phyloP scores from a whole-genome alignment of 371 early-diverging fungal species.

The Mortierella sp. region DNA sequence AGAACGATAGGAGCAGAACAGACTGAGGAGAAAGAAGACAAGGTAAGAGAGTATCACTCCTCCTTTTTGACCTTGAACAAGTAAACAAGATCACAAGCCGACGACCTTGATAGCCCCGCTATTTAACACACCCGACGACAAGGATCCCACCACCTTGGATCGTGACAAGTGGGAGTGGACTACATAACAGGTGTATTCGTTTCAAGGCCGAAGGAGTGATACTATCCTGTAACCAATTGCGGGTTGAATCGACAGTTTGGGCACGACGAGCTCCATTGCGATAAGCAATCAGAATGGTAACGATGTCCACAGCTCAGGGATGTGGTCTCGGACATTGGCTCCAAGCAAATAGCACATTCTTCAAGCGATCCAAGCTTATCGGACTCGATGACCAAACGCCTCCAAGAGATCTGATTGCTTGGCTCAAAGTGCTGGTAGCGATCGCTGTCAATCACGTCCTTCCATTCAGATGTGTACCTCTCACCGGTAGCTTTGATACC shows the following conservation, averaged over 20 bases:
- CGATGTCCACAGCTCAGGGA: slow-evolving; percentile 8
- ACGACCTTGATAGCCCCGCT: too few species aligned
- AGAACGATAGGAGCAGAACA: too few species aligned
- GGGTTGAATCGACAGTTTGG: slow-evolving; percentile 17
- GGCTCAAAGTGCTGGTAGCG: slow-evolving; percentile 17
- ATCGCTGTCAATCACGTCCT: slow-evolving; percentile 1
- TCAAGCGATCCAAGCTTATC: neutral
- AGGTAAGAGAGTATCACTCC: neutral
- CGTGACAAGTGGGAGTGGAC: neutral
- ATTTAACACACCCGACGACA: too few species aligned
- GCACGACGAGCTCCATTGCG: slow-evolving; percentile 1
- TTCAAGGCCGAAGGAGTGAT: neutral
- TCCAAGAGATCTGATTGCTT: slow-evolving; percentile 12
- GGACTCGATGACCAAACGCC: slow-evolving; percentile 17
- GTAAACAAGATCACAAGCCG: too few species aligned
- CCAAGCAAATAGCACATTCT: slow-evolving; percentile 15
- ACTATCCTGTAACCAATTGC: neutral
- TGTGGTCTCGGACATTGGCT: neutral
- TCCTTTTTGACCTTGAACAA: too few species aligned
- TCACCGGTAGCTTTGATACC: slow-evolving; percentile 19
- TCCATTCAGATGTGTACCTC: slow-evolving; percentile 24
- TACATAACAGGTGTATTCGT: neutral
- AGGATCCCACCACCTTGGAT: too few species aligned
- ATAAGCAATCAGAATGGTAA: slow-evolving; percentile 3
- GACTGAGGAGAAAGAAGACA: neutral